Evolutionary conservation across 2,329 filamentous ascomycete species (phyloP).

Genomic region (Ophiostoma montium): DNA sequence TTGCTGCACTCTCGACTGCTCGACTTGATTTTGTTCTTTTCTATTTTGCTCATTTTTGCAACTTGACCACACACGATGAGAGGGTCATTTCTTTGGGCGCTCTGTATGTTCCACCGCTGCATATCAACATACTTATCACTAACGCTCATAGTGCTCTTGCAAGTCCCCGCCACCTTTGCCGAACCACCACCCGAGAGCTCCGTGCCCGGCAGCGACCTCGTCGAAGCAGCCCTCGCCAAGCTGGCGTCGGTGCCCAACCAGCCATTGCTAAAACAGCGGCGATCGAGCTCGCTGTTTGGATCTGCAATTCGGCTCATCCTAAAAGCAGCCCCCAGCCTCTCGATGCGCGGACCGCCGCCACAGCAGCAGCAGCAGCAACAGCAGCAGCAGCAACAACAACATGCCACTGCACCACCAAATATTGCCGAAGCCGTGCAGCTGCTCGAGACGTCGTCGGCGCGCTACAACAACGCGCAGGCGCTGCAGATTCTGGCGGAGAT

Average conservation of each 20-base stretch:
- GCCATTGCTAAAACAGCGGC: conserved; percentile 28
- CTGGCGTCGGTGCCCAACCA: conserved; percentile 35
- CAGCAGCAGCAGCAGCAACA: conserved; percentile 1
- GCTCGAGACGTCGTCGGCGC: conserved; percentile 38
- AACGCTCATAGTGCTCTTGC: conserved; percentile 14
- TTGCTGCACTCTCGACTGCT: background rate
- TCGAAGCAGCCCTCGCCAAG: conserved; percentile 36
- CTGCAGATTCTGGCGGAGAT: conserved; percentile 83
- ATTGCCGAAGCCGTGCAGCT: conserved; percentile 36
- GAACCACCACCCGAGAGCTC: background rate
- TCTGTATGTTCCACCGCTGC: conserved; percentile 8
- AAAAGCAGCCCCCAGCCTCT: conserved; percentile 35
- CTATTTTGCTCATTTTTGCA: background rate
- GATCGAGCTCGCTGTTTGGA: conserved; percentile 30
- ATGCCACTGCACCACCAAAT: conserved; percentile 26
- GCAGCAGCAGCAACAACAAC: conserved; percentile 21
- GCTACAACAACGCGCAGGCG: conserved; percentile 59
- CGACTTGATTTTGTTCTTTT: background rate
- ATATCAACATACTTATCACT: background rate
- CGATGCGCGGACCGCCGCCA: conserved; percentile 29
- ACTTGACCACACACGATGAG: conserved; percentile 7
- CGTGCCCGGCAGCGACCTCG: conserved; percentile 34
- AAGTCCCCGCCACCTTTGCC: conserved; percentile 5
- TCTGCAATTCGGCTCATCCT: conserved; percentile 26
- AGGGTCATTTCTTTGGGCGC: conserved; percentile 9